These are phyloP conservation scores for Pichia phayaonensis DNA, from an alignment of 805 yeast genomes.

Conservation along the genomic window DNA sequence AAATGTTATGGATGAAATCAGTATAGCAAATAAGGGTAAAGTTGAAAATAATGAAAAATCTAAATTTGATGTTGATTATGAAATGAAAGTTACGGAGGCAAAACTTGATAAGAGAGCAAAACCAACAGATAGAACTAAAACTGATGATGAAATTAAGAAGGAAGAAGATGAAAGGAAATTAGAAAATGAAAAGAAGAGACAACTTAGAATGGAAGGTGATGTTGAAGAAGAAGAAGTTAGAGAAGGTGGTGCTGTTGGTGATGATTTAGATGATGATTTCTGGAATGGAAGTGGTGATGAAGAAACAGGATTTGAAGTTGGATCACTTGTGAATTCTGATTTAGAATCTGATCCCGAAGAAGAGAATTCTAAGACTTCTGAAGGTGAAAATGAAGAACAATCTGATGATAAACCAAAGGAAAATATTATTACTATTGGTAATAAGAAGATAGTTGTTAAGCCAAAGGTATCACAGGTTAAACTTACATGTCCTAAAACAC, in stretches of 20 bases:
- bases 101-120: slow-evolving; percentile 68
- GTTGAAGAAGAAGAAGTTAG: slow-evolving; percentile 27
- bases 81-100: slow-evolving; percentile 56
- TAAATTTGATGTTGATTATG: slow-evolving; percentile 47
- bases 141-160: slow-evolving; percentile 57
- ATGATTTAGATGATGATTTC: slow-evolving; percentile 61
- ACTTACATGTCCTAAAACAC: slow-evolving; percentile 41
- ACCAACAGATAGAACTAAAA: slow-evolving; percentile 76
- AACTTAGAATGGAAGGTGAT: slow-evolving; percentile 67
- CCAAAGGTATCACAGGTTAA: slow-evolving; percentile 12
- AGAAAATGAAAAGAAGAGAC: slow-evolving; percentile 58
- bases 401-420: slow-evolving; percentile 14
- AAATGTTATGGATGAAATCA: slow-evolving; percentile 44
- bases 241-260: slow-evolving; percentile 41
- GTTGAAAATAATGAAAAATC: slow-evolving; percentile 27
- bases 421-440: slow-evolving; percentile 28
- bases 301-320: slow-evolving; percentile 38
- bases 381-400: slow-evolving; percentile 23
- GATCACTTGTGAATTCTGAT: slow-evolving; percentile 34
- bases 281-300: slow-evolving; percentile 52
- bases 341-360: slow-evolving; percentile 23
- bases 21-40: slow-evolving; percentile 22
- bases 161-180: slow-evolving; percentile 57
- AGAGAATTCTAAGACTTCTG: slow-evolving; percentile 31
- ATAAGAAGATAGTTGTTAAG: slow-evolving; percentile 22